Evolutionary conservation across 495 filamentous ascomycete genomes (phyloP), one percentile per base, ranked within the genome.

Genomic region (Xylaria palmicola): DNA sequence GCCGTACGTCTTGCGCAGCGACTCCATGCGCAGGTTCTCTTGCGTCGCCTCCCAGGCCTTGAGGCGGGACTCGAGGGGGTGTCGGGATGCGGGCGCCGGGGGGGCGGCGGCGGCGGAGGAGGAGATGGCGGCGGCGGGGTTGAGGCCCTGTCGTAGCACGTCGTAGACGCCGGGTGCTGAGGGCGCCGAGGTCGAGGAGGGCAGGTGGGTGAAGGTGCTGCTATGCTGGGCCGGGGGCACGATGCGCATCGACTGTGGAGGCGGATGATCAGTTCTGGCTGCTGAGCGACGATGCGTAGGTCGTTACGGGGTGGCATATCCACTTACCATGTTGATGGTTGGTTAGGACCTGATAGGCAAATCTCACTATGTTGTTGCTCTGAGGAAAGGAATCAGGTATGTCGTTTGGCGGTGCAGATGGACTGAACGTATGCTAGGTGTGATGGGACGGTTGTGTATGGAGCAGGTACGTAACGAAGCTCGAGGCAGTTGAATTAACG

Each of bases 161-260:
- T 98, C 93, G 79, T 91, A 93, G 63, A 97, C 77, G 64, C 93
- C 92, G 1, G 91, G 91, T 56, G 91, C 93, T 19, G 91, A 95
- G 61, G 93, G 93, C 32, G 93, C 93, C 69, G 83, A 83, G 65
- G 79, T 81, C 59, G 80, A 81, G 60, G 73, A 69, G 15, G 76
- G 71, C 68, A 77, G 67, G 72, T 85, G 85, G 73, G 82, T 83
- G 74, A 80, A 80, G 61, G 84, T 82, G 67, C 77, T 75, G 70
- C 76, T 71, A 81, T 91, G 79, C 63, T 73, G 62, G 63, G 84
- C 57, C 45, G 85, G 72, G 74, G 93, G 93, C 66, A 88, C 83
- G 72, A 98, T 88, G 77, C 91, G 90, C 85, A 97, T 91, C 65
- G 92, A 88, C 93, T 97, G 76, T 43, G 37, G 48, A 47, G 36